Evolutionary conservation across 805 yeast species (phyloP).

Genomic region (Ogataea ramenticola): DNA sequence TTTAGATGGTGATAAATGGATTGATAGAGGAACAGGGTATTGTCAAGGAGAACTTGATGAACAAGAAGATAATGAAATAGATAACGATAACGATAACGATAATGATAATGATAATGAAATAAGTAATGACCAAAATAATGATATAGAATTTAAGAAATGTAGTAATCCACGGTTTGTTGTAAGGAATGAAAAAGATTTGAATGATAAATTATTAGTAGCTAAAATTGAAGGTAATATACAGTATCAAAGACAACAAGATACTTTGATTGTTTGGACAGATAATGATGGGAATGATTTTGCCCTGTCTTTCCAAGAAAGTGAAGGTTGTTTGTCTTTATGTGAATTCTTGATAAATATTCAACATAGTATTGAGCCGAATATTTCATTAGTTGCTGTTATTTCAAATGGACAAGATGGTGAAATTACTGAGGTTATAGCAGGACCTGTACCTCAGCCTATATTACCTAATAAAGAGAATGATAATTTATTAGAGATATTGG

Average conservation of each 20-base stretch:
- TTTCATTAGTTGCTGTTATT: constrained; percentile 66
- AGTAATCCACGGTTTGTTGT: constrained; percentile 58
- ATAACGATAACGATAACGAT: background rate
- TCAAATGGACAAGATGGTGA: constrained; percentile 41
- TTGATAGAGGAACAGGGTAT: constrained; percentile 87
- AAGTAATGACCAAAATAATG: background rate
- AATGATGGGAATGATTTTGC: constrained; percentile 68
- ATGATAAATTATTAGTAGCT: constrained; percentile 55
- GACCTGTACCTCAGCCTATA: constrained; percentile 68
- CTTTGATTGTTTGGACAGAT: constrained; percentile 92
- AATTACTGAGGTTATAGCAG: constrained; percentile 69
- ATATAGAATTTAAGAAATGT: background rate
- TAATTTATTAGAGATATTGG: constrained; percentile 47
- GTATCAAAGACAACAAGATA: constrained; percentile 91
- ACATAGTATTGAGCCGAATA: constrained; percentile 50
- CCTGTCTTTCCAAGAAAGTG: constrained; percentile 83
- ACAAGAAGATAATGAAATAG: too few relatives aligned
- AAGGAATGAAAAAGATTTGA: constrained; percentile 56
- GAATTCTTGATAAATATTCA: constrained; percentile 71
- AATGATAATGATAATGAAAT: background rate
- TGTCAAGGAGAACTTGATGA: constrained; percentile 61
- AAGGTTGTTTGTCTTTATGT: constrained; percentile 80
- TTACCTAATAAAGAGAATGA: constrained; percentile 44
- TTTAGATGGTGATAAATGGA: constrained; percentile 77
- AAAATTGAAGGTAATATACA: constrained; percentile 68